Base-by-base conservation (phyloP, 2,329 filamentous ascomycete genomes). In the Apiospora arundinis region DNA sequence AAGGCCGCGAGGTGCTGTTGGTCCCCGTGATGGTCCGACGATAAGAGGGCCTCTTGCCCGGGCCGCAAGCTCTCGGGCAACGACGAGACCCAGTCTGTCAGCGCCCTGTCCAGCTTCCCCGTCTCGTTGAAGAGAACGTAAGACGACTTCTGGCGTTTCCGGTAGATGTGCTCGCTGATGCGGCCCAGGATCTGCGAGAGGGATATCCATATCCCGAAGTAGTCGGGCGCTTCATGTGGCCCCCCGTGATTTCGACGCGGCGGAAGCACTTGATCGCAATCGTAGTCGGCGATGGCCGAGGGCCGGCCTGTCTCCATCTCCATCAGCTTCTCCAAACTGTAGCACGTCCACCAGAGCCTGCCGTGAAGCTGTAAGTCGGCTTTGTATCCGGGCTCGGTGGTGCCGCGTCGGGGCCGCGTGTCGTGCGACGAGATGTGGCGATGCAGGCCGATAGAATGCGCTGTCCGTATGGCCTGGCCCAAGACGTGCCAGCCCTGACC, bases 401-500 rank as follows among this genome's bases (percentile, higher is more conserved):
- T 14, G 2, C 44, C 48, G 6, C 11, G 23, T 7, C 28, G 37
- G 40, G 48, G 48, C 37, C 60, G 40, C 40, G 69, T 42, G n/a
- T 49, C 44, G 42, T 63, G 32, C 9, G 56, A 40, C 46, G 46
- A 45, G 25, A 67, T 21, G 14, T 67, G 65, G 2, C 73, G 66
- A 42, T 78, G 77, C 8, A 78, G 74, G 23, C 77, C 77, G 16
- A 78, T 74, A 0, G 76, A 78, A 28, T 77, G 75, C 5, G 77
- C 76, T 5, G 75, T 75, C 7, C 77, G 72, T 37, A 78, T 72
- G 0, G 76, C 75, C 37, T 77, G 76, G 0, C 76, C 77, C 14
- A 74, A 68, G 1, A 76, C 70, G n/a, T 78, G 76, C 76, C 76
- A 78, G 4, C 74, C 73, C 67, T 77, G 76, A 0, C 76, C 76